These are phyloP conservation scores for Blastomyces gilchristii DNA, from an alignment of 2,329 filamentous ascomycete genomes.

Conservation along the genomic window DNA sequence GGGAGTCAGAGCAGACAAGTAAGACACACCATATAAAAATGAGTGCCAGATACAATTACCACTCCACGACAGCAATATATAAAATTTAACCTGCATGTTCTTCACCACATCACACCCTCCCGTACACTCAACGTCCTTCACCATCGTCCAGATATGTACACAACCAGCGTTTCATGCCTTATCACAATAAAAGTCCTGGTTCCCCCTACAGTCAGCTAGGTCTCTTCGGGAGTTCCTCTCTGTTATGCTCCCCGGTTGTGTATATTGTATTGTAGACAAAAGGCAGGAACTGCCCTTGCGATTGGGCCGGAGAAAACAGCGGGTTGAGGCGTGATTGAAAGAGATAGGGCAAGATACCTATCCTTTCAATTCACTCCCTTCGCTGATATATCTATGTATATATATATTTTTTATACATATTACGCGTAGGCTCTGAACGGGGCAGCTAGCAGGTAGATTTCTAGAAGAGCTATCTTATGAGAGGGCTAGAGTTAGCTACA, in stretches of 20 bases:
- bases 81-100: too few relatives aligned
- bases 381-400: background rate
- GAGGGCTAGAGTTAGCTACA: background rate
- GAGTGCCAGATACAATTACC: too few relatives aligned
- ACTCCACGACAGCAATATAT: too few relatives aligned
- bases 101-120: too few relatives aligned
- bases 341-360: background rate
- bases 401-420: background rate
- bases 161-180: background rate
- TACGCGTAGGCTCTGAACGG: too few relatives aligned
- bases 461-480: background rate
- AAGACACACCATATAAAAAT: too few relatives aligned
- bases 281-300: background rate
- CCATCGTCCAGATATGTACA: background rate
- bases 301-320: background rate
- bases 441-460: too few relatives aligned
- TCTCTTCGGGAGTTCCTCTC: background rate
- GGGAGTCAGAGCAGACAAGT: too few relatives aligned
- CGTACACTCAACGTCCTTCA: background rate
- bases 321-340: slow-evolving; percentile 1
- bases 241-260: background rate
- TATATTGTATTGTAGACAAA: background rate
- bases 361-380: background rate
- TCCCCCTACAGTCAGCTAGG: background rate
- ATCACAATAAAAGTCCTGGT: background rate